A percentile compares a stretch with the other conserved stretches of the same genome.
Conservation (phyloP, 2,329 filamentous ascomycete genomes). For the Trichoderma afroharzianum region DNA sequence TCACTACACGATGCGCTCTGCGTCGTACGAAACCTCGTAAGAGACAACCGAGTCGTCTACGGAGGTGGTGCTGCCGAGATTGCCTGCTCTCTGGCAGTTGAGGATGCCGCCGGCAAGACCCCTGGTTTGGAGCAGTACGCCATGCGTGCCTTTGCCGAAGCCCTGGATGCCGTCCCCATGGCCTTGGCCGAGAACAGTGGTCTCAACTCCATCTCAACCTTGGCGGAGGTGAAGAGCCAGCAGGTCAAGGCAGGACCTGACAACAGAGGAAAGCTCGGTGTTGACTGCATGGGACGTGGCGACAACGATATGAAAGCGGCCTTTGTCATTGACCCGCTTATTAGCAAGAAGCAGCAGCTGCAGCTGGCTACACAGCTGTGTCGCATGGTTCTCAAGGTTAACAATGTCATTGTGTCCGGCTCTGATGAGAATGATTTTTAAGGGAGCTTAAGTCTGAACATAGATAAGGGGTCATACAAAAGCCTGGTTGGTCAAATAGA, state of each 20-base stretch:
- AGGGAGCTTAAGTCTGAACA: slow-evolving; percentile 23
- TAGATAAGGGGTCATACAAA: slow-evolving; percentile 27
- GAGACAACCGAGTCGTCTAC: slow-evolving; percentile 95
- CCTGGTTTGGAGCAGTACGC: slow-evolving; percentile 98
- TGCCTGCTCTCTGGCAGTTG: slow-evolving; percentile 91
- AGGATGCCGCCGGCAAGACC: slow-evolving; percentile 91
- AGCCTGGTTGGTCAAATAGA: slow-evolving; percentile 23
- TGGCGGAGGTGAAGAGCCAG: slow-evolving; percentile 92
- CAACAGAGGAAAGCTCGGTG: slow-evolving; percentile 66
- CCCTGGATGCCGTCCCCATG: slow-evolving; percentile 90
- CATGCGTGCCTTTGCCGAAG: slow-evolving; percentile 96
- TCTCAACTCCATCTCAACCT: slow-evolving; percentile 89
- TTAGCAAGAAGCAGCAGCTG: slow-evolving; percentile 96
- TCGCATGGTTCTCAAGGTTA: slow-evolving; percentile 96
- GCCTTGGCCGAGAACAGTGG: slow-evolving; percentile 96
- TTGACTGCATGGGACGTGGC: slow-evolving; percentile 96
- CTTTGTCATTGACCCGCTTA: slow-evolving; percentile 97
- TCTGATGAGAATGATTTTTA: slow-evolving; percentile 86
- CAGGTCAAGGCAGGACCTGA: slow-evolving; percentile 71
- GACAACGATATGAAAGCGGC: slow-evolving; percentile 97
- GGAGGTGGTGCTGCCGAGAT: slow-evolving; percentile 96
- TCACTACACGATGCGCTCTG: slow-evolving; percentile 97
- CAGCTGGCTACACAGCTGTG: slow-evolving; percentile 95
- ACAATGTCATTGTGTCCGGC: slow-evolving; percentile 92
- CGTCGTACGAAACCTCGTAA: slow-evolving; percentile 93